Conservation (phyloP, 441 rosid species). For the Erodium texanum region DNA sequence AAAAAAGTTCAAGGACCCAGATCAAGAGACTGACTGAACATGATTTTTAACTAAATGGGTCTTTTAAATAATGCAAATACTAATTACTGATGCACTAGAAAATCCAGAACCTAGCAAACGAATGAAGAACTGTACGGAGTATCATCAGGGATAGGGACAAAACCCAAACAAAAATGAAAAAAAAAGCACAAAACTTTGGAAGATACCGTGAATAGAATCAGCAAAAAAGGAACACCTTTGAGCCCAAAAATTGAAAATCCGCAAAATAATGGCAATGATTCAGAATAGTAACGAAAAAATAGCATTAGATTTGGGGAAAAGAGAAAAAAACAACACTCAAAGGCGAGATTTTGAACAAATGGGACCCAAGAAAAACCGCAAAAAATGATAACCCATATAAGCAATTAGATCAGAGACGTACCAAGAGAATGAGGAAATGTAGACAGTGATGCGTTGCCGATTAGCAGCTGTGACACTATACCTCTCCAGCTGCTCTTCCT, state of each 20-base stretch:
- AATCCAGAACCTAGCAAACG: background rate
- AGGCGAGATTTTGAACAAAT: background rate
- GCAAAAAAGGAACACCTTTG: background rate
- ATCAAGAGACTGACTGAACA: no score
- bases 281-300: background rate
- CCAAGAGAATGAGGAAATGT: constrained; percentile 20
- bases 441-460: constrained; percentile 15
- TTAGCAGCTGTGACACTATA: constrained; percentile 41
- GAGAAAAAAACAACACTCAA: background rate
- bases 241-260: background rate
- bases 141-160: background rate
- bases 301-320: background rate
- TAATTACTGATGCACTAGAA: background rate
- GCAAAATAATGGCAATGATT: constrained; percentile 1
- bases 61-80: constrained; percentile 17
- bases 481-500: constrained; percentile 52
- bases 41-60: constrained; percentile 26
- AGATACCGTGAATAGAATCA: background rate
- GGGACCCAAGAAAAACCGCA: background rate
- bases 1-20: background rate
- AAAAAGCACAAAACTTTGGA: background rate
- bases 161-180: background rate
- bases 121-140: background rate
- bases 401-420: constrained; percentile 20
- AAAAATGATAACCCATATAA: background rate